phyloP scores from a whole-genome alignment of 2,329 filamentous ascomycete genomes.

The Fusarium tupiense region DNA sequence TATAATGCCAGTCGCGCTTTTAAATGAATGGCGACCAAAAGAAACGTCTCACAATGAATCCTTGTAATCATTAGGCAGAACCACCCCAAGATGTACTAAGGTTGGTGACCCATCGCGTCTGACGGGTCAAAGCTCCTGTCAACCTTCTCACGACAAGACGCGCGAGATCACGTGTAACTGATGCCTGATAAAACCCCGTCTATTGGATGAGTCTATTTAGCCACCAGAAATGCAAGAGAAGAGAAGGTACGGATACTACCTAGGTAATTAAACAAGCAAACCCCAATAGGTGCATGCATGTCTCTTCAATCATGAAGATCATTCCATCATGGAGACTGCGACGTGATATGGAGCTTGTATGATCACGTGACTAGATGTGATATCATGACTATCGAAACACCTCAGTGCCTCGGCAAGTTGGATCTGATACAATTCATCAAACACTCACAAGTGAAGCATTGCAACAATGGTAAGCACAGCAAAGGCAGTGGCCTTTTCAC shows the following conservation, averaged over 20 bases:
- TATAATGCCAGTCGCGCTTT: neutral
- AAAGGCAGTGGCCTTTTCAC: slow-evolving; percentile 65
- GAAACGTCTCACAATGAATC: slow-evolving; percentile 34
- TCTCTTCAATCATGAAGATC: neutral
- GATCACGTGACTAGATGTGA: slow-evolving; percentile 49
- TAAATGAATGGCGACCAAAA: slow-evolving; percentile 16
- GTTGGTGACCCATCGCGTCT: neutral
- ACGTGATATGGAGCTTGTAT: neutral
- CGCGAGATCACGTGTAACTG: neutral
- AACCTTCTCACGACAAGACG: neutral
- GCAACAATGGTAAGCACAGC: slow-evolving; percentile 59
- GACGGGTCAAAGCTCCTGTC: neutral
- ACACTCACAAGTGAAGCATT: neutral
- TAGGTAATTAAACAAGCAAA: neutral
- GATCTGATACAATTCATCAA: slow-evolving; percentile 9
- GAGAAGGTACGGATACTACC: neutral
- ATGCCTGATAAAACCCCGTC: neutral
- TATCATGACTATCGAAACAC: slow-evolving; percentile 18
- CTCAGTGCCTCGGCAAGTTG: slow-evolving; percentile 17
- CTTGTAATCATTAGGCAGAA: slow-evolving; percentile 42
- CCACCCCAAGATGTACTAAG: neutral
- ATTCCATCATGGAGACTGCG: neutral
- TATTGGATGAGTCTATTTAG: neutral
- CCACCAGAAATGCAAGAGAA: neutral
- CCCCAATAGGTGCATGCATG: neutral